Conservation (phyloP, 257 asterid genomes). For the Mitragyna speciosa region DNA sequence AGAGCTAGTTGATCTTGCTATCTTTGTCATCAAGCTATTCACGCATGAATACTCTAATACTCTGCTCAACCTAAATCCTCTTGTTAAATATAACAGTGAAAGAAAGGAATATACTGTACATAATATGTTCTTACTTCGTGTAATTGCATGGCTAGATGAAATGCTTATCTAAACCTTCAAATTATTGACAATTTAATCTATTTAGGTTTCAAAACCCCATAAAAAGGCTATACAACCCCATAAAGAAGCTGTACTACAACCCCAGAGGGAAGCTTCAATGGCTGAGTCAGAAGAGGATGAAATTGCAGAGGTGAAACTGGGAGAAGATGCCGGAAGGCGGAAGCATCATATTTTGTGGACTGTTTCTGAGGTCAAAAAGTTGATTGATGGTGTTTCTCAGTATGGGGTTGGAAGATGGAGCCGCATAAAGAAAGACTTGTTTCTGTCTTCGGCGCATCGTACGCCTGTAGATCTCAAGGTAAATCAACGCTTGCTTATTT, state of each 20-base stretch:
- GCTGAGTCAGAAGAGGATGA: conserved; percentile 38
- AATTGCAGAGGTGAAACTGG: conserved; percentile 27
- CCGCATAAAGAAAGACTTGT: conserved; percentile 71
- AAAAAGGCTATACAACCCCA: neutral
- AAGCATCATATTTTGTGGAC: conserved; percentile 91
- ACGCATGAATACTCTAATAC: neutral
- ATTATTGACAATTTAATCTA: conserved; percentile 1
- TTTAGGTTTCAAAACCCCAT: conserved; percentile 20
- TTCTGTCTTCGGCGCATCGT: conserved; percentile 77
- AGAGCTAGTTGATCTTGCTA: neutral
- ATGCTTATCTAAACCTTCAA: neutral
- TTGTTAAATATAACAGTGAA: neutral
- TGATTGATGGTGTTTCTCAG: conserved; percentile 88
- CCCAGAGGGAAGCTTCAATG: conserved; percentile 22
- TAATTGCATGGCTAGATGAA: neutral
- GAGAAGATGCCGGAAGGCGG: conserved; percentile 49
- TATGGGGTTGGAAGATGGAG: conserved; percentile 97
- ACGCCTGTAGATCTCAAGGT: conserved; percentile 97
- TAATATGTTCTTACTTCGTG: neutral
- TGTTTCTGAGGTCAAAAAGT: conserved; percentile 69
- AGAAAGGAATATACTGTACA: neutral
- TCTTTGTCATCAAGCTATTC: neutral
- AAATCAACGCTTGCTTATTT: neutral
- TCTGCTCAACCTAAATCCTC: neutral
- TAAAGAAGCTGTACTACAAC: conserved; percentile 11